A percentile compares a stretch with the other conserved stretches of the same genome.
These are phyloP conservation scores for Colletotrichum truncatum DNA, from an alignment of 2,329 filamentous ascomycete genomes.

Conservation along the genomic window DNA sequence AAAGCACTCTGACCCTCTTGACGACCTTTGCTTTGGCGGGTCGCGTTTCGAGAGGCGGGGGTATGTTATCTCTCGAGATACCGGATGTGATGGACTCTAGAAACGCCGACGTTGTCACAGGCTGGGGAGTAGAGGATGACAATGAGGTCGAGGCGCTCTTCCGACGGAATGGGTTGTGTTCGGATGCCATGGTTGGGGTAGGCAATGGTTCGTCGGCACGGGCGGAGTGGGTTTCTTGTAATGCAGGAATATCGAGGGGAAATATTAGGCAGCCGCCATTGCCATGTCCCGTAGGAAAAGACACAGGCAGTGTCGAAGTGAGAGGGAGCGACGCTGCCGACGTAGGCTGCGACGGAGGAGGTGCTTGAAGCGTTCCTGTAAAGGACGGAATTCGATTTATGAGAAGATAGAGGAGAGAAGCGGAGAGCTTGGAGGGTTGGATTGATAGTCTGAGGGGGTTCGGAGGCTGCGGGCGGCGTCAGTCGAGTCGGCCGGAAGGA, in stretches of 20 bases:
- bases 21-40: constrained; percentile 58
- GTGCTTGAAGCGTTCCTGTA: no score
- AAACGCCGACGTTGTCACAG: constrained; percentile 35
- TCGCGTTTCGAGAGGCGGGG: constrained; percentile 30
- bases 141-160: constrained; percentile 39
- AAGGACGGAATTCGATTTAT: background rate
- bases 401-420: background rate
- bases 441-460: constrained; percentile 10
- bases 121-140: constrained; percentile 31
- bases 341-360: background rate
- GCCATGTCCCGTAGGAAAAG: constrained; percentile 9
- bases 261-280: constrained; percentile 27
- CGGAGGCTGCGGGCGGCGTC: constrained; percentile 24
- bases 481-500: constrained; percentile 23
- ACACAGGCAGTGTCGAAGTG: constrained; percentile 2
- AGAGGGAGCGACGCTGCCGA: background rate
- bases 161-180: constrained; percentile 60
- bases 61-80: constrained; percentile 32
- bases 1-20: constrained; percentile 75
- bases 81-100: constrained; percentile 41
- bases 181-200: constrained; percentile 40
- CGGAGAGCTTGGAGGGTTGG: background rate
- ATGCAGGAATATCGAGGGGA: constrained; percentile 9
- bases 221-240: background rate
- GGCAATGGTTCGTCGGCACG: constrained; percentile 4